Evolutionary conservation across 495 filamentous ascomycete genomes (phyloP), one percentile per base, ranked within the genome.

Genomic region (Chaetomium tenue): DNA sequence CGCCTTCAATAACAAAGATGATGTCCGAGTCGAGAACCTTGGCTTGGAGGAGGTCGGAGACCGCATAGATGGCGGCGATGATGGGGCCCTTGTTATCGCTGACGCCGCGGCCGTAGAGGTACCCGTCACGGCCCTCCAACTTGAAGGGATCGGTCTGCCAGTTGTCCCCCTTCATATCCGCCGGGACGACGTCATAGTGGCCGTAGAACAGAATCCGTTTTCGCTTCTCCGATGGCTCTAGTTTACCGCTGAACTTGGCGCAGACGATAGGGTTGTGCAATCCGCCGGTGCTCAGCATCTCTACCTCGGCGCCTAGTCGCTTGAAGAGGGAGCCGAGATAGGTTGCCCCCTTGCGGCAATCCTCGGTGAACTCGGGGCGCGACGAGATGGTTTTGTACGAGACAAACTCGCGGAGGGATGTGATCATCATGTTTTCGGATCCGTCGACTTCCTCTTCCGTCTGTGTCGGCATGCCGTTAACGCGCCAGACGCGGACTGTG

Each of bases 121-220:
- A 97, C 8, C 95, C 94, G 70, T 96, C 90, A 57, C 91, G 84
- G 1, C 93, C 93, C 25, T 85, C 86, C 61, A 98, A 81, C 52
- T 89, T 83, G 71, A 96, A 98, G 0, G 94, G 95, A 66, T 96
- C 89, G 9, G 86, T 84, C 58, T 85, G 86, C 94, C 94, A 98
- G 65, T 89, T 90, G 37, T 80, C 82, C 48, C 83, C 83, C 60
- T 89, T 87, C 39, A 88, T 86, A 61, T 95, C 91, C 0, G 95
- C 94, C 22, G 90, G 84, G n/a, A 98, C 92, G n/a, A 98, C 91
- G 64, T 98, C 94, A 76, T 98, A 98, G 68, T 98, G 94, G 4
- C 95, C 95, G 73, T 98, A 98, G 75, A 98, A 98, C 16, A 98
- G 80, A 40, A 97, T 89, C 0, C 89, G 92, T 77, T 93, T 96